phyloP scores from a whole-genome alignment of 495 filamentous ascomycete species.

The Glarea lozoyensis region DNA sequence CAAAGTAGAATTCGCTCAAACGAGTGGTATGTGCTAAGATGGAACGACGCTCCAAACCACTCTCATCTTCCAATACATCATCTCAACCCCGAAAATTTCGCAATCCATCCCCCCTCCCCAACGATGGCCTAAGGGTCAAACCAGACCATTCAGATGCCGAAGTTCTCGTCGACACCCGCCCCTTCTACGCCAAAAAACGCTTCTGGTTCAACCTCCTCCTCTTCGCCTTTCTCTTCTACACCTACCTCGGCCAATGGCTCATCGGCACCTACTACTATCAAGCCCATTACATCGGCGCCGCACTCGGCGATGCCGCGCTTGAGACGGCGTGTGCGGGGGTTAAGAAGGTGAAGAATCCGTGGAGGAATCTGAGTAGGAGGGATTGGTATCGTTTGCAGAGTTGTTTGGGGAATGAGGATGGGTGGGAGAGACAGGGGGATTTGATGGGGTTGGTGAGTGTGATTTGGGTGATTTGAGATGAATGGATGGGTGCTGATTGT shows the following conservation, averaged over 20 bases:
- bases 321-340: constrained; percentile 1
- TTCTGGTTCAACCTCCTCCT: too few relatives aligned
- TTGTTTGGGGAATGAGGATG: constrained; percentile 7
- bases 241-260: background rate
- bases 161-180: too few relatives aligned
- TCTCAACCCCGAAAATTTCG: too few relatives aligned
- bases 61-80: too few relatives aligned
- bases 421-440: constrained; percentile 3
- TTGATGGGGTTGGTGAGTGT: background rate
- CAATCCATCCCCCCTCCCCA: too few relatives aligned
- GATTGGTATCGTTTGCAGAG: constrained; percentile 8
- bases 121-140: too few relatives aligned
- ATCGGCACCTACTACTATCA: background rate
- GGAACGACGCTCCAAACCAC: too few relatives aligned
- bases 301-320: background rate
- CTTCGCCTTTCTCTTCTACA: too few relatives aligned
- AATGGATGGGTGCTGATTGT: too few relatives aligned
- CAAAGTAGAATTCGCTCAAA: too few relatives aligned
- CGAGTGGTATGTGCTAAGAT: too few relatives aligned
- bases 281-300: background rate
- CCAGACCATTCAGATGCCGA: background rate
- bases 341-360: background rate
- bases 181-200: too few relatives aligned
- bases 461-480: background rate
- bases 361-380: background rate